These are phyloP conservation scores for Misopates orontium DNA, from an alignment of 257 asterid genomes.

Conservation along the genomic window DNA sequence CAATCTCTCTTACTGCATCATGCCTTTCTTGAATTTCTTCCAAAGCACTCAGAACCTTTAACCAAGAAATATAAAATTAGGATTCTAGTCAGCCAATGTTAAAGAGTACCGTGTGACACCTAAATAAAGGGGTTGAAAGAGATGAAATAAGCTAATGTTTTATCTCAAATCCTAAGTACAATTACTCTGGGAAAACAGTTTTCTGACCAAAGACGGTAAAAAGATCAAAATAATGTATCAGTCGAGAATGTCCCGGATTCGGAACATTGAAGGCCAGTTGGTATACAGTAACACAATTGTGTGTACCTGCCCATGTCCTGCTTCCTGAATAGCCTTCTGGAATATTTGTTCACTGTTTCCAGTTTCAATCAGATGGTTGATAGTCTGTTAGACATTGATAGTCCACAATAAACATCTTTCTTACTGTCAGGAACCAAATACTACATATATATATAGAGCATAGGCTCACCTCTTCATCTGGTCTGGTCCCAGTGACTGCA, in stretches of 20 bases:
- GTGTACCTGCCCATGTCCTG: slow-evolving; percentile 78
- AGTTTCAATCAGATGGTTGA: slow-evolving; percentile 78
- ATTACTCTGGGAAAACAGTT: too few species aligned
- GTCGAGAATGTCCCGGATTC: too few species aligned
- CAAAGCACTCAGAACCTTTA: slow-evolving; percentile 61
- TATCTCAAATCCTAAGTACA: too few species aligned
- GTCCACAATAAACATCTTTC: slow-evolving; percentile 20
- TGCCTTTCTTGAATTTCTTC: slow-evolving; percentile 96
- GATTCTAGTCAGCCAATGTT: too few species aligned
- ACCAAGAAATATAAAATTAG: not conserved
- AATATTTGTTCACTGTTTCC: slow-evolving; percentile 89
- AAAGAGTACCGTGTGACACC: not conserved
- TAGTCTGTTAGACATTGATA: slow-evolving; percentile 53
- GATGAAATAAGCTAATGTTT: too few species aligned
- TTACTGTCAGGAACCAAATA: not conserved
- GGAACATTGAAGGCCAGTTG: too few species aligned
- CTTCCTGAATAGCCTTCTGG: slow-evolving; percentile 80
- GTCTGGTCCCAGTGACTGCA: slow-evolving; percentile 80
- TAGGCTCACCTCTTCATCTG: slow-evolving; percentile 77
- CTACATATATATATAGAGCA: slow-evolving; percentile 10
- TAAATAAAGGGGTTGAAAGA: not conserved
- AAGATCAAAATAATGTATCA: too few species aligned
- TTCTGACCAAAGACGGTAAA: too few species aligned
- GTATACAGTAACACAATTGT: too few species aligned
- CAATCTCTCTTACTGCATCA: slow-evolving; percentile 81